Percentiles rank a stretch among this genome's conserved stretches.
These are phyloP conservation scores for Trichosporon inkin DNA, from an alignment of 1,284 basidiomycete species.

Conservation along the genomic window DNA sequence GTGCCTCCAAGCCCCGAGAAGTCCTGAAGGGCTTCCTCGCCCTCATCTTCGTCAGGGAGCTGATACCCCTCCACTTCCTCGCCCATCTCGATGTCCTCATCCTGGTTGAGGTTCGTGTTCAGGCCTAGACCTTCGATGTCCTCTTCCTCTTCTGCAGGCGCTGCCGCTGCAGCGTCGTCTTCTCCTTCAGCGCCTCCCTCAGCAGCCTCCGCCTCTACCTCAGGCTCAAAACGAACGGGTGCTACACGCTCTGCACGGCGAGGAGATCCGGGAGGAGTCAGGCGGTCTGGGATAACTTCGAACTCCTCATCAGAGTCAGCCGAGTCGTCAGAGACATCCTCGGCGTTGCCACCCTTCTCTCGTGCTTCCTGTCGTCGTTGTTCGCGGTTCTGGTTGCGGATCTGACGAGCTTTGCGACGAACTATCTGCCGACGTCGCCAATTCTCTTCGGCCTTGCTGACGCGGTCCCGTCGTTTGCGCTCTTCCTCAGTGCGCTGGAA, in stretches of 20 bases:
- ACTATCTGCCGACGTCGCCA: conserved; percentile 34
- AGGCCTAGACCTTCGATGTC: conserved; percentile 29
- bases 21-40: conserved; percentile 7
- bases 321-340: conserved; percentile 35
- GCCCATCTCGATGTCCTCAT: conserved; percentile 26
- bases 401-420: conserved; percentile 32
- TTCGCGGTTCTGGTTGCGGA: conserved; percentile 30
- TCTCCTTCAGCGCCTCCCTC: conserved; percentile 16
- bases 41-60: conserved; percentile 20
- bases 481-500: conserved; percentile 18
- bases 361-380: conserved; percentile 23
- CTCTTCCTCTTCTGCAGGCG: conserved; percentile 21
- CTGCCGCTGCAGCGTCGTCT: conserved; percentile 17
- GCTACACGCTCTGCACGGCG: conserved; percentile 20
- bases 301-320: conserved; percentile 41
- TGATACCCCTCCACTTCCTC: conserved; percentile 20
- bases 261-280: conserved; percentile 38
- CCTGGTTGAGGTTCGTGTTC: conserved; percentile 24
- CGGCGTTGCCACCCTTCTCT: conserved; percentile 24
- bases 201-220: background rate
- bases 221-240: conserved; percentile 17
- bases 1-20: conserved; percentile 18
- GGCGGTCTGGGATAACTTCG: conserved; percentile 36
- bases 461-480: conserved; percentile 22
- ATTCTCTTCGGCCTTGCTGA: conserved; percentile 19